Percentiles rank a stretch among this genome's conserved stretches.
phyloP scores from a whole-genome alignment of 164 flowering plant species.

The Protea cynaroides region DNA sequence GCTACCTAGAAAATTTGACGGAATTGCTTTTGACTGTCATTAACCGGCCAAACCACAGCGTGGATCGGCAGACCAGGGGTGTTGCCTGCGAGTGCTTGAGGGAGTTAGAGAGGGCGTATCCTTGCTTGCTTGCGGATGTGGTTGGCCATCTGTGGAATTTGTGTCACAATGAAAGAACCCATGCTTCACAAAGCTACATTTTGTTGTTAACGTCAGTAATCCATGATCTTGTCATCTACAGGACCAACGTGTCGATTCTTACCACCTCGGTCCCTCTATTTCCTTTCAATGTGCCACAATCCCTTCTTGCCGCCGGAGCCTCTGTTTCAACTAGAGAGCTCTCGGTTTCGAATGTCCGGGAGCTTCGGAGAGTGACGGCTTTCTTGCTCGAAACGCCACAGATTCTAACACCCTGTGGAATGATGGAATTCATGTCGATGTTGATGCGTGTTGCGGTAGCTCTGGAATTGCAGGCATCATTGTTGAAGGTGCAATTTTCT shows the following conservation, averaged over 20 bases:
- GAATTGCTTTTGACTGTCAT: constrained; percentile 58
- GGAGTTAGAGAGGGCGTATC: constrained; percentile 62
- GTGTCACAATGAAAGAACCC: constrained; percentile 91
- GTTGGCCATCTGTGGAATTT: constrained; percentile 73
- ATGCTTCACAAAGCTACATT: constrained; percentile 68
- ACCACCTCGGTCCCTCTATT: constrained; percentile 59
- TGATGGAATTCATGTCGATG: constrained; percentile 71
- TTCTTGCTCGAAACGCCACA: constrained; percentile 77
- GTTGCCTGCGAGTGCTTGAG: constrained; percentile 88
- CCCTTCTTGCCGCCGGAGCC: constrained; percentile 20
- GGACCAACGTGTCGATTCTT: constrained; percentile 37
- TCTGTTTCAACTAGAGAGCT: constrained; percentile 18
- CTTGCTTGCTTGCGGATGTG: constrained; percentile 60
- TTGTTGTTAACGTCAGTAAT: constrained; percentile 52
- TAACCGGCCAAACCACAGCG: constrained; percentile 81
- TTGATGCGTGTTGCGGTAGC: constrained; percentile 52
- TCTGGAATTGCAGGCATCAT: constrained; percentile 75
- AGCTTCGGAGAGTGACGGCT: constrained; percentile 68
- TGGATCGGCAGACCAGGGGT: constrained; percentile 69
- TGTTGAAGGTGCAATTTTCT: constrained; percentile 92
- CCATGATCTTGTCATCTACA: constrained; percentile 36
- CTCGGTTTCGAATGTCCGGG: constrained; percentile 47
- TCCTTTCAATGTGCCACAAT: constrained; percentile 66
- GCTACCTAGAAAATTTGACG: constrained; percentile 33
- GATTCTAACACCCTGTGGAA: constrained; percentile 63